Percentiles rank a stretch among this genome's conserved stretches.
Evolutionary conservation across 371 early-diverging fungal species (phyloP).

Genomic region (Syncephalastrum contaminatum): DNA sequence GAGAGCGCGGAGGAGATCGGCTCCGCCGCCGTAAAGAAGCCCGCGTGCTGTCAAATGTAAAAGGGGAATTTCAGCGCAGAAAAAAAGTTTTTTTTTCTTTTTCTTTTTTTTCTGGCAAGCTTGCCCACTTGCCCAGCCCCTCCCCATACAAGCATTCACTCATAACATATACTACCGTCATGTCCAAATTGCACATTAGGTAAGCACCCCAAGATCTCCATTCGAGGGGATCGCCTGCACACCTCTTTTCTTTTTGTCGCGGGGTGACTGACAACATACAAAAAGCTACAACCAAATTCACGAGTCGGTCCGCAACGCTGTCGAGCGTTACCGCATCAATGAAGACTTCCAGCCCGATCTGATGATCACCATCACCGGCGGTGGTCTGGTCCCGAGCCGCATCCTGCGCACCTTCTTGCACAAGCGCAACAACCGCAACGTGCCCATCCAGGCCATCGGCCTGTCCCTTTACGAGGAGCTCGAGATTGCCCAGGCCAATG

Average conservation of each 20-base stretch:
- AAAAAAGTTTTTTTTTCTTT: not conserved
- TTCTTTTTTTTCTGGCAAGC: constrained; percentile 15
- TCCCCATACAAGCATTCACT: too few relatives aligned
- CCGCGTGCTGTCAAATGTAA: too few relatives aligned
- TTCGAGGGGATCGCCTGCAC: not conserved
- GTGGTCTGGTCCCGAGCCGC: constrained; percentile 75
- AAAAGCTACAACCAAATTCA: constrained; percentile 74
- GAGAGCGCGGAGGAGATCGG: too few relatives aligned
- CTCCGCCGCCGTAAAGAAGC: too few relatives aligned
- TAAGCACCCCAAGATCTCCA: constrained; percentile 8
- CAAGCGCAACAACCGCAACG: constrained; percentile 66
- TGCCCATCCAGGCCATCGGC: constrained; percentile 79
- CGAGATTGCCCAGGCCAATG: constrained; percentile 46
- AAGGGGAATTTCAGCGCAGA: too few relatives aligned
- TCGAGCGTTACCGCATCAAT: constrained; percentile 55
- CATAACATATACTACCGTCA: constrained; percentile 8
- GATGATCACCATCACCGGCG: constrained; percentile 63
- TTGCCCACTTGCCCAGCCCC: not conserved
- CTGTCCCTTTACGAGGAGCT: constrained; percentile 77
- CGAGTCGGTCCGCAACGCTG: constrained; percentile 60
- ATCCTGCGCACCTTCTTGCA: constrained; percentile 74
- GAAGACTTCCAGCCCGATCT: constrained; percentile 67
- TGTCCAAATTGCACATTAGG: constrained; percentile 47
- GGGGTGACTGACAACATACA: not conserved
- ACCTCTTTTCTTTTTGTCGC: too few relatives aligned